Evolutionary conservation across 306 rosid genomes (phyloP).

Genomic region (Vigna nakashimae): DNA sequence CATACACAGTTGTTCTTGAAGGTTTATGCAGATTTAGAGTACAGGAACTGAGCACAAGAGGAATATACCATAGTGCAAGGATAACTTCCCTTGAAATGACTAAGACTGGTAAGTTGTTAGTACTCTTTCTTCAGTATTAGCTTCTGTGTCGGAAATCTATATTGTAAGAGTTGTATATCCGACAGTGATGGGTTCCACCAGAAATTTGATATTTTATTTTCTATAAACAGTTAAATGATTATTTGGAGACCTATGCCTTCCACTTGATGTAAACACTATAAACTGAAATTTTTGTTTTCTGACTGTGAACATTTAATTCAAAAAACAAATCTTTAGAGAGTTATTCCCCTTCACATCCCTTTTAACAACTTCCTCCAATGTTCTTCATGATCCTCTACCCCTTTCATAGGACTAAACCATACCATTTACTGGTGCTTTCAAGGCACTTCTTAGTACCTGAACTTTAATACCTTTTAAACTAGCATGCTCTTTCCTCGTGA

Average conservation of each 20-base stretch:
- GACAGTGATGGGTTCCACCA: slow-evolving; percentile 20
- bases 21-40: slow-evolving; percentile 95
- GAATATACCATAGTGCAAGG: slow-evolving; percentile 93
- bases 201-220: slow-evolving; percentile 27
- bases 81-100: slow-evolving; percentile 93
- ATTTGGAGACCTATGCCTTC: slow-evolving; percentile 19
- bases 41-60: slow-evolving; percentile 95
- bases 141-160: slow-evolving; percentile 17
- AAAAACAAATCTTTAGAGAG: neutral
- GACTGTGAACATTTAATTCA: slow-evolving; percentile 18
- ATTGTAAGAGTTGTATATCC: slow-evolving; percentile 15
- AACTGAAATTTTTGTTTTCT: slow-evolving; percentile 34
- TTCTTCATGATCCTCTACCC: neutral
- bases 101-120: slow-evolving; percentile 65
- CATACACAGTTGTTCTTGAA: slow-evolving; percentile 94
- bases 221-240: slow-evolving; percentile 4
- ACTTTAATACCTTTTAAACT: slow-evolving; percentile 36
- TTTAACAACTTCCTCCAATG: neutral
- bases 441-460: neutral
- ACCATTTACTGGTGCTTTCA: neutral
- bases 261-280: slow-evolving; percentile 17
- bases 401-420: neutral
- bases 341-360: neutral
- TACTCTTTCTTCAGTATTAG: slow-evolving; percentile 27
- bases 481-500: slow-evolving; percentile 13